A percentile compares a stretch with the other conserved stretches of the same genome.
phyloP scores from a whole-genome alignment of 2,329 filamentous ascomycete genomes.

The Biscogniauxia marginata region DNA sequence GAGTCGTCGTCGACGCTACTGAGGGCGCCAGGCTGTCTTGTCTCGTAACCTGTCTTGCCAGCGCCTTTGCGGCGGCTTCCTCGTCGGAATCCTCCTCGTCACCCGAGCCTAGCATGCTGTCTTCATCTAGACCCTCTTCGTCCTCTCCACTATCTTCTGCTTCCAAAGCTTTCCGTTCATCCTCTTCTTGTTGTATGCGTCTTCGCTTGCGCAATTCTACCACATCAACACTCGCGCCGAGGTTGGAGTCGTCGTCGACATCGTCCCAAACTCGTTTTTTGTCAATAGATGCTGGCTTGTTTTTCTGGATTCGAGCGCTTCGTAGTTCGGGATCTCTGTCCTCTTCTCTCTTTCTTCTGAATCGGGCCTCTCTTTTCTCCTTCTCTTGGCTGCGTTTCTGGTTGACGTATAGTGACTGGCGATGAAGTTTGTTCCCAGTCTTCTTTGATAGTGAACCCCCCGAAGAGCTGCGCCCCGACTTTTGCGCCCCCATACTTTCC shows the following conservation, averaged over 20 bases:
- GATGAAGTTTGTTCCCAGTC: constrained; percentile 73
- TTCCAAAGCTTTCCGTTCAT: constrained; percentile 46
- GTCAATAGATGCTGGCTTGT: constrained; percentile 79
- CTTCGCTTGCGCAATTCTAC: constrained; percentile 55
- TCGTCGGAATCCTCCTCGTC: constrained; percentile 43
- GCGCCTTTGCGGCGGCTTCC: constrained; percentile 40
- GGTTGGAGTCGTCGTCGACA: constrained; percentile 56
- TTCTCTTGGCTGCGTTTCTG: constrained; percentile 76
- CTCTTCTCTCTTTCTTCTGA: constrained; percentile 80
- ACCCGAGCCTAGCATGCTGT: constrained; percentile 77
- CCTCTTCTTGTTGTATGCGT: constrained; percentile 51
- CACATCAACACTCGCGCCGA: constrained; percentile 56
- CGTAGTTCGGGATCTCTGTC: constrained; percentile 75
- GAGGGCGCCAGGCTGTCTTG: constrained; percentile 56
- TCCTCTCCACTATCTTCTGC: constrained; percentile 43
- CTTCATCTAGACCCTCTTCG: constrained; percentile 58
- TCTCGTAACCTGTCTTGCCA: constrained; percentile 44
- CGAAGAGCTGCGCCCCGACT: not conserved
- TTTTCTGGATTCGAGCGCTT: constrained; percentile 70
- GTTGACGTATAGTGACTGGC: constrained; percentile 75
- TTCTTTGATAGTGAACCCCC: constrained; percentile 15
- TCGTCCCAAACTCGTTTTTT: constrained; percentile 90
- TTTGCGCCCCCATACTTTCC: not conserved
- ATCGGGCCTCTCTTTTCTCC: constrained; percentile 72
- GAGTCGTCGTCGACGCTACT: constrained; percentile 58